These are phyloP conservation scores for Colletotrichum australisinense DNA, from an alignment of 2,329 filamentous ascomycete species.

Conservation along the genomic window DNA sequence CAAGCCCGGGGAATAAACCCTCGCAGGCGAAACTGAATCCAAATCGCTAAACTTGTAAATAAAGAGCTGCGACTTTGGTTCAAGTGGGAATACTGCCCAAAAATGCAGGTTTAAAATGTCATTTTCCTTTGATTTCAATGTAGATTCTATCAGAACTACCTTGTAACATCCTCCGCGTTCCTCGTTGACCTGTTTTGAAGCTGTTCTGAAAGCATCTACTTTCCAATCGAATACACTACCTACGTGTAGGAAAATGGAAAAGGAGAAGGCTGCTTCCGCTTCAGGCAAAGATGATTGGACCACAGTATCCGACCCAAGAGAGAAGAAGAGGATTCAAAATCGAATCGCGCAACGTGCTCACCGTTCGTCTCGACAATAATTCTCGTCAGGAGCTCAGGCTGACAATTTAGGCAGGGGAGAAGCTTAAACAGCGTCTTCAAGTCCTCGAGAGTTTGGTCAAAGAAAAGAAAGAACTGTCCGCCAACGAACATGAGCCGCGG, in stretches of 20 bases:
- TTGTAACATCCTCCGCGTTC: background rate
- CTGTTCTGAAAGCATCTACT: background rate
- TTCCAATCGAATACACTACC: background rate
- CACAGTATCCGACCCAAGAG: background rate
- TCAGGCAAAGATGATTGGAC: background rate
- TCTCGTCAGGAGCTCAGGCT: background rate
- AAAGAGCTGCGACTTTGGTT: background rate
- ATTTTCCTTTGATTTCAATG: background rate
- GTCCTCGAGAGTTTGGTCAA: background rate
- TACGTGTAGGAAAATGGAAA: background rate
- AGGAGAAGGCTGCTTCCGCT: background rate
- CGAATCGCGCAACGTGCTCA: background rate
- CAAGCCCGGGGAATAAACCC: background rate
- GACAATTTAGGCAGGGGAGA: background rate
- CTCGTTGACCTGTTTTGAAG: background rate
- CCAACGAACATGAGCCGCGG: background rate
- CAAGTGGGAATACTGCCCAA: background rate
- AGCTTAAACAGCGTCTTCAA: background rate
- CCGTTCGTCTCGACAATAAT: background rate
- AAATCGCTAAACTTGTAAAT: background rate
- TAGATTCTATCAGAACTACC: background rate
- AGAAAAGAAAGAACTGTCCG: background rate
- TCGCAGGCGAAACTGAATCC: background rate
- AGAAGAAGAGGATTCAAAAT: background rate
- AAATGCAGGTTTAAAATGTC: background rate